A percentile compares a stretch with the other conserved stretches of the same genome.
These are phyloP conservation scores for Podospora bellae-mahoneyi DNA, from an alignment of 495 filamentous ascomycete species.

Conservation along the genomic window DNA sequence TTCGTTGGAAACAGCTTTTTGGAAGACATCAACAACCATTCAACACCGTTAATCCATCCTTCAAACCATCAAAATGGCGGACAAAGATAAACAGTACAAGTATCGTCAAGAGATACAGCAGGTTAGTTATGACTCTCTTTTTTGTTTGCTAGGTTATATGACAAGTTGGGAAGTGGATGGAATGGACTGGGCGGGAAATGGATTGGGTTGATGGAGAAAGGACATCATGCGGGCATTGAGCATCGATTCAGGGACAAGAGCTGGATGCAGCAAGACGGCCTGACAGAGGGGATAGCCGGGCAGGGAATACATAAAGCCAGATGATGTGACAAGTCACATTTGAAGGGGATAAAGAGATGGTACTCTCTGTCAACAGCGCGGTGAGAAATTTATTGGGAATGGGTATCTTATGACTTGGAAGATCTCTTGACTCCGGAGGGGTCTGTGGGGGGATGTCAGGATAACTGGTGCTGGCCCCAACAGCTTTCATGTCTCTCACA, in stretches of 20 bases:
- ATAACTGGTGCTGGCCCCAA: too few relatives aligned
- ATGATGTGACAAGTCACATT: neutral
- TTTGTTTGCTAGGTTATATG: neutral
- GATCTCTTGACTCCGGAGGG: too few relatives aligned
- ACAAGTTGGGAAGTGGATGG: neutral
- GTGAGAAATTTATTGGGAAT: too few relatives aligned
- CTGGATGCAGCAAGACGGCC: neutral
- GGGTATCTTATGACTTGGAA: too few relatives aligned
- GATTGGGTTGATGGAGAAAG: neutral
- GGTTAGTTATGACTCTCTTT: conserved; percentile 48
- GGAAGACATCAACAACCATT: neutral
- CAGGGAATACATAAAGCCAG: neutral
- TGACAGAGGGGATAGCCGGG: neutral
- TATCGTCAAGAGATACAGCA: conserved; percentile 95
- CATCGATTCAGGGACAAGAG: neutral
- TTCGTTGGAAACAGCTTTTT: neutral
- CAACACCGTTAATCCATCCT: neutral
- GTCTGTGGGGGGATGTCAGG: too few relatives aligned
- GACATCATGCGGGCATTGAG: neutral
- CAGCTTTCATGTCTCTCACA: too few relatives aligned
- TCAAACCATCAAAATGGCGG: conserved; percentile 47
- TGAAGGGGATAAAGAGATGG: too few relatives aligned
- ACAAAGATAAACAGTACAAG: conserved; percentile 65
- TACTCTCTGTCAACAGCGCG: too few relatives aligned
- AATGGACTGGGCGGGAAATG: neutral